Evolutionary conservation across 768 basidiomycete species (phyloP).

Genomic region (Lanmaoa pseudosensibilis): DNA sequence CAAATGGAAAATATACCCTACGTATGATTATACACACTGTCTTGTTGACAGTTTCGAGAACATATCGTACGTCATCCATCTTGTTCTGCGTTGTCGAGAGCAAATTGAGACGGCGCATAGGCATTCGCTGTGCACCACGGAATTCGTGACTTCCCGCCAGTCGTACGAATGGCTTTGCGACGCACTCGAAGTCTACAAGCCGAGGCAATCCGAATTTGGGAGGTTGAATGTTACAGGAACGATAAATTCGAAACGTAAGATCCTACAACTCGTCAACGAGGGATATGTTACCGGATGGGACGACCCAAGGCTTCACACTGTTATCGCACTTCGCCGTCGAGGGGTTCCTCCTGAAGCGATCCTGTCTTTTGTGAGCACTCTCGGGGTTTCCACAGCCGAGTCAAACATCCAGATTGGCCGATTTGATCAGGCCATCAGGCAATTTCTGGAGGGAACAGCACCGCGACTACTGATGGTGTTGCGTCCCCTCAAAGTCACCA

Average conservation of each 20-base stretch:
- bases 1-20: slow-evolving; percentile 97
- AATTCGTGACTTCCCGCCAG: slow-evolving; percentile 93
- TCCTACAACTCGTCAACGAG: slow-evolving; percentile 82
- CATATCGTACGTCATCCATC: slow-evolving; percentile 74
- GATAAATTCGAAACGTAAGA: slow-evolving; percentile 96
- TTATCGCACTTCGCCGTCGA: slow-evolving; percentile 91
- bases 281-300: slow-evolving; percentile 92
- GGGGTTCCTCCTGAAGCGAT: slow-evolving; percentile 98
- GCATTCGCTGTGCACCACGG: slow-evolving; percentile 94
- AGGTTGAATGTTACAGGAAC: slow-evolving; percentile 91
- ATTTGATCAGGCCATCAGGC: slow-evolving; percentile 87
- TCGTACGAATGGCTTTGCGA: slow-evolving; percentile 99
- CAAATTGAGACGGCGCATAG: slow-evolving; percentile 39
- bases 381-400: slow-evolving; percentile 88
- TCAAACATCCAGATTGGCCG: slow-evolving; percentile 85
- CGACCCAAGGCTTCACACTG: slow-evolving; percentile 94
- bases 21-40: slow-evolving; percentile 99
- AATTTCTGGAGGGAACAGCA: slow-evolving; percentile 85
- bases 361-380: slow-evolving; percentile 84
- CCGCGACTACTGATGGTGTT: slow-evolving; percentile 91
- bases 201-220: slow-evolving; percentile 95
- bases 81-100: background rate
- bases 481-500: slow-evolving; percentile 84
- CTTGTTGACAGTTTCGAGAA: slow-evolving; percentile 98
- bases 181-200: slow-evolving; percentile 95